Percentiles rank a stretch among this genome's conserved stretches.
Evolutionary conservation across 2,329 filamentous ascomycete species (phyloP).

Genomic region (Trichoderma koningiopsis): DNA sequence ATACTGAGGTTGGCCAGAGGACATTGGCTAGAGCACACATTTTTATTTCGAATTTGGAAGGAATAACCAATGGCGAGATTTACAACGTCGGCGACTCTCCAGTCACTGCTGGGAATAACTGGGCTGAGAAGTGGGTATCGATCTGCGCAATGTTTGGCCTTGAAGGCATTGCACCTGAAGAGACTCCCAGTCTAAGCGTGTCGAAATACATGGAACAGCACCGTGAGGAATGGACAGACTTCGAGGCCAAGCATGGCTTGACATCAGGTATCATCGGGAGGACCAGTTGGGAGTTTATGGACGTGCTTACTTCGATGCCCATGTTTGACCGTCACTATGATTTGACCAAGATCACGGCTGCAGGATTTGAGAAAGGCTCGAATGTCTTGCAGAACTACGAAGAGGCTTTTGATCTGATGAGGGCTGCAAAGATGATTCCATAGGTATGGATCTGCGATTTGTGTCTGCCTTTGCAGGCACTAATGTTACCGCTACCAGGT

Average conservation of each 20-base stretch:
- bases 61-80: slow-evolving; percentile 5
- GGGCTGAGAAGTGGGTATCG: slow-evolving; percentile 21
- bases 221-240: slow-evolving; percentile 9
- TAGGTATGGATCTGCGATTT: not conserved
- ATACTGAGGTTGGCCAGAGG: slow-evolving; percentile 16
- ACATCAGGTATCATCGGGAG: slow-evolving; percentile 1
- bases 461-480: not conserved
- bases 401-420: slow-evolving; percentile 22
- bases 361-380: slow-evolving; percentile 5
- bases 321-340: slow-evolving; percentile 19
- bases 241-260: slow-evolving; percentile 4
- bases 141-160: slow-evolving; percentile 17
- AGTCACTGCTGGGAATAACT: not conserved
- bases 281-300: slow-evolving; percentile 22
- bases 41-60: slow-evolving; percentile 7
- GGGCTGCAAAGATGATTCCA: slow-evolving; percentile 5
- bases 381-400: slow-evolving; percentile 14
- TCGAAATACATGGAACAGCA: slow-evolving; percentile 10
- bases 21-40: slow-evolving; percentile 21
- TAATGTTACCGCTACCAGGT: not conserved
- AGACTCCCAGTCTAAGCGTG: not conserved
- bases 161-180: slow-evolving; percentile 2
- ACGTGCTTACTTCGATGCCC: slow-evolving; percentile 17
- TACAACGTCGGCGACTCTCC: slow-evolving; percentile 22
- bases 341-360: slow-evolving; percentile 1